Conservation (phyloP, 176 grass and related monocot genomes). For the Oryza glaberrima region DNA sequence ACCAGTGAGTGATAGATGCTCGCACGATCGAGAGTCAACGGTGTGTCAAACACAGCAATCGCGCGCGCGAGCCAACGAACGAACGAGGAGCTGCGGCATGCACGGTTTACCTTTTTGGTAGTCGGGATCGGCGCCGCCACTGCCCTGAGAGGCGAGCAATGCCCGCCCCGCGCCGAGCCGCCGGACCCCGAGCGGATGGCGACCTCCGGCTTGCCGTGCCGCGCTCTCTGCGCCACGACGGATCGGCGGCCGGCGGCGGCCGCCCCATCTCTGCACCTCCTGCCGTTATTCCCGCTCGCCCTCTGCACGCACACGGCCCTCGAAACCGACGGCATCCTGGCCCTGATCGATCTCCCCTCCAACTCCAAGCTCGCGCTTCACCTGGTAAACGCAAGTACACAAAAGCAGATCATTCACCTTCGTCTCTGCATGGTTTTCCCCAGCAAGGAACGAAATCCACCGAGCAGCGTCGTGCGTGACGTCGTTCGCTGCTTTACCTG, state of each 20-base stretch:
- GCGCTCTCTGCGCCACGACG: slow-evolving; percentile 14
- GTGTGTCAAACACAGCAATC: neutral
- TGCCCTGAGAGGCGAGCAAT: slow-evolving; percentile 38
- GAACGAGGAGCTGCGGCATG: neutral
- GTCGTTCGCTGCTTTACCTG: neutral
- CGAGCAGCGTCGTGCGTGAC: neutral
- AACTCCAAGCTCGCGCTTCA: neutral
- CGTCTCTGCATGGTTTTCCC: neutral
- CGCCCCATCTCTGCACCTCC: slow-evolving; percentile 16
- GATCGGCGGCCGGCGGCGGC: slow-evolving; percentile 24
- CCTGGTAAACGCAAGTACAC: neutral
- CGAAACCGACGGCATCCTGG: slow-evolving; percentile 39
- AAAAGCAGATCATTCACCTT: neutral
- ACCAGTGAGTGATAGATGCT: neutral
- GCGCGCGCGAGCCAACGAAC: neutral
- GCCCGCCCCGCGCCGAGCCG: neutral
- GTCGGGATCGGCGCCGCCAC: slow-evolving; percentile 30
- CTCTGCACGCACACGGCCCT: slow-evolving; percentile 37
- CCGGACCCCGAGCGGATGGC: neutral
- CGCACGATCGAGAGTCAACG: neutral
- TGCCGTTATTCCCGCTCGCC: slow-evolving; percentile 7
- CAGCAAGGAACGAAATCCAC: neutral
- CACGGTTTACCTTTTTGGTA: slow-evolving; percentile 39
- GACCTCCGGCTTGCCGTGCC: neutral
- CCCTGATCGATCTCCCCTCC: neutral